A percentile compares a stretch with the other conserved stretches of the same genome.
Conservation (phyloP, 2,329 filamentous ascomycete genomes). For the Microsporum canis region DNA sequence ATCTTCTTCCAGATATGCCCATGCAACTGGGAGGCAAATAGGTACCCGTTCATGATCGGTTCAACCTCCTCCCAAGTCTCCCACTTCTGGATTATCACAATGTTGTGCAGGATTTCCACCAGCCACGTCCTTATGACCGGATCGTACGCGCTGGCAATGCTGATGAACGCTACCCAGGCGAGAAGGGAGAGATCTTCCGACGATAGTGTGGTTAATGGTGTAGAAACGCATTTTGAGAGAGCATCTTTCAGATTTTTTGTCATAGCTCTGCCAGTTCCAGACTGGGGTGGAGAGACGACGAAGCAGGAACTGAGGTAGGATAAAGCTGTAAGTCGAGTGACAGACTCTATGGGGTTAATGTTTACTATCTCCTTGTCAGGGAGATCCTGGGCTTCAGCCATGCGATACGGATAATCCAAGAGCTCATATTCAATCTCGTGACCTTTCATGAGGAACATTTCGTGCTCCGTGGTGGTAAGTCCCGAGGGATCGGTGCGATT, state of each 20-base stretch:
- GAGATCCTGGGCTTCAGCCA: not conserved
- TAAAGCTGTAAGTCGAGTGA: conserved; percentile 24
- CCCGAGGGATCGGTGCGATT: conserved; percentile 16
- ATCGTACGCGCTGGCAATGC: conserved; percentile 23
- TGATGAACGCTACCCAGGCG: conserved; percentile 26
- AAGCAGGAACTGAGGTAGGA: conserved; percentile 24
- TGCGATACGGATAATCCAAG: conserved; percentile 27
- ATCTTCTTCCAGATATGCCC: conserved; percentile 19
- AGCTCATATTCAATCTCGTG: conserved; percentile 30
- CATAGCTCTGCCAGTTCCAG: conserved; percentile 26
- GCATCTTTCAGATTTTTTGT: conserved; percentile 22
- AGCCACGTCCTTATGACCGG: conserved; percentile 24
- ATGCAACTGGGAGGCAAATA: conserved; percentile 21
- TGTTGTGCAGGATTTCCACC: conserved; percentile 19
- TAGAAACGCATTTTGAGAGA: conserved; percentile 15
- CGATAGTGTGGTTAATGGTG: conserved; percentile 11
- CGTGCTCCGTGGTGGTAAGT: conserved; percentile 21
- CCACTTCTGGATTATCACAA: conserved; percentile 23
- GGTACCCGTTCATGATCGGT: conserved; percentile 19
- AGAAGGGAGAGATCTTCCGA: conserved; percentile 19
- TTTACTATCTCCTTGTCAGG: not conserved
- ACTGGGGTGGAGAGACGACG: conserved; percentile 25
- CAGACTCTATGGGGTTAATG: conserved; percentile 20
- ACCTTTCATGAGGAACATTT: conserved; percentile 25
- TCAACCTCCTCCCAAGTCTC: conserved; percentile 22